Evolutionary conservation across 78 protist genomes (phyloP).

Genomic region (Cavenderia fasciculata): DNA sequence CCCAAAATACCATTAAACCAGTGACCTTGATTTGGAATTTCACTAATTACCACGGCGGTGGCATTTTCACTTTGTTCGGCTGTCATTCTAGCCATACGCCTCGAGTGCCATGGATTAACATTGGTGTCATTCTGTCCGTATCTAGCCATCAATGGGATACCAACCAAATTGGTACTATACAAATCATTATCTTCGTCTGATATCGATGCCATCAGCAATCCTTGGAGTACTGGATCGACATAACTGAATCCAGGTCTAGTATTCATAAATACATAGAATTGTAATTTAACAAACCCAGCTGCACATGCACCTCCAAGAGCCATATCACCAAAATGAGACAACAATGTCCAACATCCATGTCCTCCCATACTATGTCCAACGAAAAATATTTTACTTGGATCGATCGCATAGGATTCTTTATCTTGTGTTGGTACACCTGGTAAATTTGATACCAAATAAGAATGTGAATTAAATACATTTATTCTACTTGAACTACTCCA

Average conservation of each 20-base stretch:
- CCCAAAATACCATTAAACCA: background rate
- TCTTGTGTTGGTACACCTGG: constrained; percentile 35
- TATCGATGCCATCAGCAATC: constrained; percentile 44
- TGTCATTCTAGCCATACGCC: constrained; percentile 59
- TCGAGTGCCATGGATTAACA: constrained; percentile 62
- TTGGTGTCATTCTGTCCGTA: constrained; percentile 54
- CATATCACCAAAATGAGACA: constrained; percentile 35
- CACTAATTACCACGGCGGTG: constrained; percentile 11
- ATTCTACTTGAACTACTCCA: background rate
- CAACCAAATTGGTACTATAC: constrained; percentile 22
- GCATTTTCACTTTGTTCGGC: background rate
- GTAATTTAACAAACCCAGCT: constrained; percentile 37
- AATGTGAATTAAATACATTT: too few species aligned
- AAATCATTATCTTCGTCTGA: constrained; percentile 52
- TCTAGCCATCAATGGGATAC: constrained; percentile 51
- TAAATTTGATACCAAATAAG: background rate
- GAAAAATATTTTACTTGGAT: background rate
- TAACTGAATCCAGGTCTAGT: constrained; percentile 37
- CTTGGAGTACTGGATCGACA: constrained; percentile 34
- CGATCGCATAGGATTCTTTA: background rate
- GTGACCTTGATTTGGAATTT: constrained; percentile 2
- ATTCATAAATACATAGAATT: constrained; percentile 25
- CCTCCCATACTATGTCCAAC: constrained; percentile 42
- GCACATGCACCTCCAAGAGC: constrained; percentile 65
- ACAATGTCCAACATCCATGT: constrained; percentile 26